Conservation (phyloP, 768 basidiomycete species). For the Rhodotorula paludigena region DNA sequence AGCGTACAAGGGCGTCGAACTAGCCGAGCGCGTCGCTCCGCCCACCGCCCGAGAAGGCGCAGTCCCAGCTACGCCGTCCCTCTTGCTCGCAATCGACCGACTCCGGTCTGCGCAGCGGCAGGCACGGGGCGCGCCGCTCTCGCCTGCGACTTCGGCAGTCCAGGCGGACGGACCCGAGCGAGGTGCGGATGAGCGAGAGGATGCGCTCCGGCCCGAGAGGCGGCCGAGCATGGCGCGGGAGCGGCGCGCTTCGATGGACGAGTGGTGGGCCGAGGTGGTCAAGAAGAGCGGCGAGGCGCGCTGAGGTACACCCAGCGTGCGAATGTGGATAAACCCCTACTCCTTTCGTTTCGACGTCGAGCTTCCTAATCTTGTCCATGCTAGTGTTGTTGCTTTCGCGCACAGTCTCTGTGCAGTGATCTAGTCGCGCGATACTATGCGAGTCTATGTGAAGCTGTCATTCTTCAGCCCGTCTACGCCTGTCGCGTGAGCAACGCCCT, state of each 20-base stretch:
- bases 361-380: neutral
- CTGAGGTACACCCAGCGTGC: too few relatives aligned
- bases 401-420: neutral
- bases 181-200: neutral
- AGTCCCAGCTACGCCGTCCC: conserved; percentile 23
- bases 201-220: neutral
- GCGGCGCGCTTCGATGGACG: conserved; percentile 12
- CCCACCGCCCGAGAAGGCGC: neutral
- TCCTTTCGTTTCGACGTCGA: neutral
- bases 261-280: conserved; percentile 18
- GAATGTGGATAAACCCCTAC: too few relatives aligned
- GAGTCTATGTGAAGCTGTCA: too few relatives aligned
- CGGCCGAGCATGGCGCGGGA: too few relatives aligned
- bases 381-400: neutral
- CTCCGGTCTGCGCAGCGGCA: conserved; percentile 1
- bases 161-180: neutral
- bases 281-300: conserved; percentile 1
- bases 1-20: neutral
- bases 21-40: neutral
- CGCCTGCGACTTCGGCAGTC: neutral
- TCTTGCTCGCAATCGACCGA: conserved; percentile 4
- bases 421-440: neutral
- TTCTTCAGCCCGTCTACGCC: too few relatives aligned
- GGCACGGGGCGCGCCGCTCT: neutral
- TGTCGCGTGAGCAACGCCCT: conserved; percentile 7